Conservation (phyloP, 768 basidiomycete species). For the Sarcomyxa edulis region DNA sequence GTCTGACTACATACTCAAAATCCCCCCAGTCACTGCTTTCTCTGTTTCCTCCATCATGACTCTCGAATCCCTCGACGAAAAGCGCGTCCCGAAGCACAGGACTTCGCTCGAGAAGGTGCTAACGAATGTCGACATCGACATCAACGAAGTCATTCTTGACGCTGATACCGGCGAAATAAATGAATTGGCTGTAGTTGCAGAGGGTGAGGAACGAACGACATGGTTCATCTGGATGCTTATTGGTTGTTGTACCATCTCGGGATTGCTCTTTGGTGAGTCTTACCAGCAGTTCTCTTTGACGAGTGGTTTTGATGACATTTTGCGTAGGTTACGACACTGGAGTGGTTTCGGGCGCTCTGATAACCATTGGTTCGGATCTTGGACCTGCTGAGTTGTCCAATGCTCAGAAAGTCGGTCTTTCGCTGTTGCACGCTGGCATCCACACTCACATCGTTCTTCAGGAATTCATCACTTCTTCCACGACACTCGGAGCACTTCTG, state of each 20-base stretch:
- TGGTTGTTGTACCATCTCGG: slow-evolving; percentile 68
- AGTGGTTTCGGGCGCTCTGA: slow-evolving; percentile 76
- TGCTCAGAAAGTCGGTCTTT: slow-evolving; percentile 50
- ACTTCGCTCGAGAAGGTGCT: too few species aligned
- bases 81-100: too few species aligned
- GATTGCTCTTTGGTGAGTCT: slow-evolving; percentile 64
- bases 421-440: background rate
- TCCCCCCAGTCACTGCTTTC: too few species aligned
- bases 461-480: slow-evolving; percentile 80
- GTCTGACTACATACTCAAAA: too few species aligned
- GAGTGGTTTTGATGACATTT: slow-evolving; percentile 1
- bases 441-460: slow-evolving; percentile 16
- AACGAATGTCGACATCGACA: too few species aligned
- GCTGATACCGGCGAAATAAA: slow-evolving; percentile 50
- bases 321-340: slow-evolving; percentile 72
- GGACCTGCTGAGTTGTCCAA: slow-evolving; percentile 51
- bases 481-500: slow-evolving; percentile 71
- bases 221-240: slow-evolving; percentile 80
- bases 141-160: slow-evolving; percentile 15
- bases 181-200: slow-evolving; percentile 53
- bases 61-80: too few species aligned
- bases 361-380: slow-evolving; percentile 64
- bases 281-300: background rate
- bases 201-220: slow-evolving; percentile 62
- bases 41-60: too few species aligned